Conservation (phyloP, 768 basidiomycete species). For the Scleroderma bovista region DNA sequence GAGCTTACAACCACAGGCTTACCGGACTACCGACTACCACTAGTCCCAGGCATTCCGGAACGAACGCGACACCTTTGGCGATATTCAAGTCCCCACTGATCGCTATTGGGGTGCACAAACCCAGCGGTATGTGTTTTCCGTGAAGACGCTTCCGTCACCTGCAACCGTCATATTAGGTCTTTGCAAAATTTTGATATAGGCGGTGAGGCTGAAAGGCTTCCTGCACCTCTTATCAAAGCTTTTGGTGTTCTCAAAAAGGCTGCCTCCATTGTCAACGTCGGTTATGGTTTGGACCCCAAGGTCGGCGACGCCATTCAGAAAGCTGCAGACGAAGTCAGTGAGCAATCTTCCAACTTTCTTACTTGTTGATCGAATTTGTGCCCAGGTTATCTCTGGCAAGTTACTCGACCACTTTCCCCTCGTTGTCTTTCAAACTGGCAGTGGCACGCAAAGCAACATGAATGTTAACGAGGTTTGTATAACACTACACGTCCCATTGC, state of each 20-base stretch:
- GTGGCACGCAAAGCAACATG: constrained; percentile 99
- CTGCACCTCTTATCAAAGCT: constrained; percentile 93
- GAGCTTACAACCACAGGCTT: background rate
- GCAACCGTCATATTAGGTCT: constrained; percentile 45
- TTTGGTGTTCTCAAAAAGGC: constrained; percentile 98
- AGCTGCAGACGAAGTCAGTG: constrained; percentile 86
- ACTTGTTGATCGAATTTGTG: constrained; percentile 1
- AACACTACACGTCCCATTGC: background rate
- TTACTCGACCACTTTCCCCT: constrained; percentile 94
- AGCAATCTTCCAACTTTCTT: background rate
- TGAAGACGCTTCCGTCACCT: background rate
- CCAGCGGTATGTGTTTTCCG: constrained; percentile 59
- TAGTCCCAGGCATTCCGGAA: constrained; percentile 56
- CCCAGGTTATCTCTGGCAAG: constrained; percentile 91
- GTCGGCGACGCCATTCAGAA: constrained; percentile 84
- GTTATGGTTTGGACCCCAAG: constrained; percentile 86
- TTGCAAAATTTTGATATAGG: constrained; percentile 99
- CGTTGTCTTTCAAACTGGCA: constrained; percentile 98
- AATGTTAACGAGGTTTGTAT: constrained; percentile 84
- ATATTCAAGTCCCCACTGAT: constrained; percentile 80
- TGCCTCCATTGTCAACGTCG: constrained; percentile 83
- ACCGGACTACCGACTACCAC: background rate
- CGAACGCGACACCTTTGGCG: constrained; percentile 95
- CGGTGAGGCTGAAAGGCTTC: constrained; percentile 88
- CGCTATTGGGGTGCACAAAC: constrained; percentile 99